phyloP scores from a whole-genome alignment of 495 filamentous ascomycete species.

The Tetracladium marchalianum region DNA sequence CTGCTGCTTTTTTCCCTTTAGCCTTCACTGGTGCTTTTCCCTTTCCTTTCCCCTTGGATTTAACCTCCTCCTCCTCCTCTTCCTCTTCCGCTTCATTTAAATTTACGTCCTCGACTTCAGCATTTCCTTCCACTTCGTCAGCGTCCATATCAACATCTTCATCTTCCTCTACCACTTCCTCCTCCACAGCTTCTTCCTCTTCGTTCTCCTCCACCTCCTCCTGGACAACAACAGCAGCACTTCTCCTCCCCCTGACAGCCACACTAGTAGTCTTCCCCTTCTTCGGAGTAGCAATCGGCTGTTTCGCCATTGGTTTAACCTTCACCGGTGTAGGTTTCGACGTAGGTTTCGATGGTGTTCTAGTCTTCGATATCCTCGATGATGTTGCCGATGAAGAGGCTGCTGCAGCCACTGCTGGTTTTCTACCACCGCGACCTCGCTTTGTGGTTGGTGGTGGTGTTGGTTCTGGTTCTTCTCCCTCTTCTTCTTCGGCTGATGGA shows the following conservation, averaged over 20 bases:
- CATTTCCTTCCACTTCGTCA: too few relatives aligned
- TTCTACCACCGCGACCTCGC: background rate
- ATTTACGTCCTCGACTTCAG: background rate
- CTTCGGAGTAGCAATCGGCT: too few relatives aligned
- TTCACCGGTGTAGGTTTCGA: background rate
- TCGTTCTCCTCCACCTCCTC: too few relatives aligned
- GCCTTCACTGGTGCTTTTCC: background rate
- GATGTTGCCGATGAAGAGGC: background rate
- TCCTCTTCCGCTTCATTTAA: too few relatives aligned
- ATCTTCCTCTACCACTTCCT: too few relatives aligned
- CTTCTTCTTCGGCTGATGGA: slow-evolving; percentile 26
- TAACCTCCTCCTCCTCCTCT: background rate
- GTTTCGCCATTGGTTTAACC: too few relatives aligned
- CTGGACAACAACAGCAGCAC: background rate
- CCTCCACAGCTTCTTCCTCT: too few relatives aligned
- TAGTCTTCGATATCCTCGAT: background rate
- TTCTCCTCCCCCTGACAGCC: too few relatives aligned
- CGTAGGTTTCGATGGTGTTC: background rate
- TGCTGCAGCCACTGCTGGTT: background rate
- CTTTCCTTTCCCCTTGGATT: background rate
- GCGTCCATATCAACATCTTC: background rate
- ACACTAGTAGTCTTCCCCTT: too few relatives aligned
- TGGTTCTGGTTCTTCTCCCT: slow-evolving; percentile 18
- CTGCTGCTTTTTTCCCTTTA: background rate
- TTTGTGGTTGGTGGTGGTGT: background rate